phyloP scores from a whole-genome alignment of 805 yeast species.

The Torulaspora quercuum region DNA sequence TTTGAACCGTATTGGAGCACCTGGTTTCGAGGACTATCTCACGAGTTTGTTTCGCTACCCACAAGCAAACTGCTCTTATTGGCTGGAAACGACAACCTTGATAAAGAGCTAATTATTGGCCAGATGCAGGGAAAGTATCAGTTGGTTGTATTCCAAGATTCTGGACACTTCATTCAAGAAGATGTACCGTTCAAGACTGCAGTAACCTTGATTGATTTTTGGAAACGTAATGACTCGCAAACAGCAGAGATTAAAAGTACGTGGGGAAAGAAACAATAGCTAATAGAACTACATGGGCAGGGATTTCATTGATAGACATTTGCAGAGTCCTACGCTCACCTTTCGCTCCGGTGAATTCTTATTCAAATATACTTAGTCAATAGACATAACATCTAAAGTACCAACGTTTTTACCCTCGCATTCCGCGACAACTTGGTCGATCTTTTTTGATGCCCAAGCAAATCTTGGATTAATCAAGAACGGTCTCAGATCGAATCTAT shows the following conservation, averaged over 20 bases:
- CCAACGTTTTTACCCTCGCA: constrained; percentile 39
- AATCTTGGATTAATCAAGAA: constrained; percentile 87
- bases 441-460: constrained; percentile 84
- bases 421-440: constrained; percentile 71
- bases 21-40: constrained; percentile 78
- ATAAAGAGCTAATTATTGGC: constrained; percentile 81
- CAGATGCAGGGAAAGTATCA: constrained; percentile 99
- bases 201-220: constrained; percentile 45
- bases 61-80: constrained; percentile 70
- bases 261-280: constrained; percentile 35
- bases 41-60: constrained; percentile 45
- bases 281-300: no score
- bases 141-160: constrained; percentile 70
- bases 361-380: no score
- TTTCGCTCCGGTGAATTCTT: no score
- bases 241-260: constrained; percentile 38
- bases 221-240: constrained; percentile 42
- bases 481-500: constrained; percentile 94
- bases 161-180: constrained; percentile 96
- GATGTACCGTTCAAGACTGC: constrained; percentile 75
- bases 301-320: background rate
- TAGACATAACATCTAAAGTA: constrained; percentile 32
- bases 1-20: constrained; percentile 72
- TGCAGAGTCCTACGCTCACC: no score
- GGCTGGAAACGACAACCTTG: constrained; percentile 87